Conservation (phyloP, 2,329 filamentous ascomycete genomes). For the Penicillium sp. region DNA sequence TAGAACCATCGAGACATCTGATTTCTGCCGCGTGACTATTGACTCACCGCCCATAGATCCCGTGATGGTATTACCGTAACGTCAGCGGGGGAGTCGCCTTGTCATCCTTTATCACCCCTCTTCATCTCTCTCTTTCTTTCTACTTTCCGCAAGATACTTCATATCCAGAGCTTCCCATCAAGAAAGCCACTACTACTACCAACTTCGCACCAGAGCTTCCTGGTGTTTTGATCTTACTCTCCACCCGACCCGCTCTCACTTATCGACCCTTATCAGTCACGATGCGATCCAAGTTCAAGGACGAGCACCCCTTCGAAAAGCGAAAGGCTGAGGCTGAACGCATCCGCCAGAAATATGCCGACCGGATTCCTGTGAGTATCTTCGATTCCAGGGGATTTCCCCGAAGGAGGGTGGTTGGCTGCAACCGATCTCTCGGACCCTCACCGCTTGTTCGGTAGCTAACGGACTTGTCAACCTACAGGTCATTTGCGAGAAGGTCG, state of each 20-base stretch:
- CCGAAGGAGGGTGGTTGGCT: not conserved
- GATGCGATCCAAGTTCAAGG: conserved; percentile 99
- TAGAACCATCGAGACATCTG: not conserved
- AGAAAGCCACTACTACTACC: conserved; percentile 18
- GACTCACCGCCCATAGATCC: conserved; percentile 25
- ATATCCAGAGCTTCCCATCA: conserved; percentile 13
- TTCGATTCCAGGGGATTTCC: not conserved
- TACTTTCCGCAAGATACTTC: conserved; percentile 18
- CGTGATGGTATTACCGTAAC: conserved; percentile 28
- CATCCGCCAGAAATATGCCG: conserved; percentile 97
- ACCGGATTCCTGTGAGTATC: conserved; percentile 88
- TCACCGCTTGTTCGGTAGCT: conserved; percentile 37
- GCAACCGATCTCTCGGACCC: conserved; percentile 1
- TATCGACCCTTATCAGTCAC: conserved; percentile 49
- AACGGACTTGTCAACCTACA: conserved; percentile 43
- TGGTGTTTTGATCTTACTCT: conserved; percentile 12
- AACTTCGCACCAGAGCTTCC: conserved; percentile 19
- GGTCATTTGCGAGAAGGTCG: conserved; percentile 99
- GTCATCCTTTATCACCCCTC: conserved; percentile 31
- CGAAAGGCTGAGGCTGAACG: conserved; percentile 99
- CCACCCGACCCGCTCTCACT: conserved; percentile 25
- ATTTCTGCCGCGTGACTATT: conserved; percentile 15
- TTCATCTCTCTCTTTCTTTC: conserved; percentile 20
- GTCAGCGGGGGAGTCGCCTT: conserved; percentile 32
- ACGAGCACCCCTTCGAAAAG: conserved; percentile 99